Conservation (phyloP, 2,329 filamentous ascomycete genomes). For the Capronia americana region DNA sequence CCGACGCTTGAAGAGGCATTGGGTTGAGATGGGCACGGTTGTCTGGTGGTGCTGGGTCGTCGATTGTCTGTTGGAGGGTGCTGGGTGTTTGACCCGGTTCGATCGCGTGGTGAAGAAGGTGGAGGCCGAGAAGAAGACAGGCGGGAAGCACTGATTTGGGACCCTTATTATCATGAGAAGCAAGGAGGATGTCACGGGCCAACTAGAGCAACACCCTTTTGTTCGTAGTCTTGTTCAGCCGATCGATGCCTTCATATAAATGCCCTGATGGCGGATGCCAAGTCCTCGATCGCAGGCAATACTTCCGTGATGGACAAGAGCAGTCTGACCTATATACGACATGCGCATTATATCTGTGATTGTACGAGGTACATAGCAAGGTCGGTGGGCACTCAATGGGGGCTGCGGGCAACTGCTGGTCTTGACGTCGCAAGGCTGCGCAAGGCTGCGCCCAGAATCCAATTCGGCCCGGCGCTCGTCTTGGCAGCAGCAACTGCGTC, state of each 20-base stretch:
- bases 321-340: background rate
- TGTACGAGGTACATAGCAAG: too few species aligned
- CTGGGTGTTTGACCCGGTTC: slow-evolving; percentile 24
- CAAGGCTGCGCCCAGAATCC: background rate
- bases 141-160: slow-evolving; percentile 21
- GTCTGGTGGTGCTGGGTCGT: slow-evolving; percentile 63
- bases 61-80: slow-evolving; percentile 60
- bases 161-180: background rate
- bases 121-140: slow-evolving; percentile 23
- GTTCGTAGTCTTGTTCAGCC: background rate
- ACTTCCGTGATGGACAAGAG: background rate
- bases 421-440: background rate
- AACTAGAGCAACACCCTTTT: background rate
- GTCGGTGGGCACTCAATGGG: too few species aligned
- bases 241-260: background rate
- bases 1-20: slow-evolving; percentile 57
- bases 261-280: background rate
- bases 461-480: background rate
- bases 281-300: background rate
- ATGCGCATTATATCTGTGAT: background rate
- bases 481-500: background rate
- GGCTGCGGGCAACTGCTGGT: too few species aligned
- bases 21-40: slow-evolving; percentile 55
- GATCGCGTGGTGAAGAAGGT: slow-evolving; percentile 17
- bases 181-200: background rate